Evolutionary conservation across 805 yeast genomes (phyloP), one percentile per base, ranked within the genome.

Genomic region (Ogataea nakhonphanomensis): DNA sequence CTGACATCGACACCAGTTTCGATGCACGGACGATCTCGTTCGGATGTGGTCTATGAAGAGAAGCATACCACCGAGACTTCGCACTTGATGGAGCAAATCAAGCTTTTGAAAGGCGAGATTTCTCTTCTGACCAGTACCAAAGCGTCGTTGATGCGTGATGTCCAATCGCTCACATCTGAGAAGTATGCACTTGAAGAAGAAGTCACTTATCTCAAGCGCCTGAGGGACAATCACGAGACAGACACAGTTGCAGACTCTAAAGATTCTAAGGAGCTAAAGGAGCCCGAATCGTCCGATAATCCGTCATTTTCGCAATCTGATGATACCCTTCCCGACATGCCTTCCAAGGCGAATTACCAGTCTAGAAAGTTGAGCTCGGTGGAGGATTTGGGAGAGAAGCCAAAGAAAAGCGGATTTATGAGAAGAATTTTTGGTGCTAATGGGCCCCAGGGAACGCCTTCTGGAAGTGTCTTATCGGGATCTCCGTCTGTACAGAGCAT

Each of bases 161-260:
- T 84, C 10, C 72, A 68, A 34, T 71, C 64, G 13, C 63, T 88
- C 46, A 69, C 63, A 23, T 44, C 51, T 0, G 71, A 73, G 33
- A 81, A 74, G 59, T 66, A 64, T 25, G 59, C 62, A 12, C 60
- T 87, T 37, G 63, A 61, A 33, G 45, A 50, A 12, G 86, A 80
- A 39, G 62, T 81, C 9, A 32, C 38, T n/a, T 43, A 15, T 25
- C 39, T 41, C 28, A 55, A 36, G 41, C 51, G 48, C 12, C 37
- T 46, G 30, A 45, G 43, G 28, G 32, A 25, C 7, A 25, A 28
- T 7, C 37, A 24, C 27, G 39, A 32, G 17, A 20, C 32, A 8
- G 23, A 45, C 36, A 38, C 41, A 4, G 48, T 41, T n/a, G 38
- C 50, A 2, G 30, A 41, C 3, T 20, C 25, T 8, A 45, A 39